Percentiles rank a stretch among this genome's conserved stretches.
These are phyloP conservation scores for Solioccasus polychromus DNA, from an alignment of 768 basidiomycete species.

Conservation along the genomic window DNA sequence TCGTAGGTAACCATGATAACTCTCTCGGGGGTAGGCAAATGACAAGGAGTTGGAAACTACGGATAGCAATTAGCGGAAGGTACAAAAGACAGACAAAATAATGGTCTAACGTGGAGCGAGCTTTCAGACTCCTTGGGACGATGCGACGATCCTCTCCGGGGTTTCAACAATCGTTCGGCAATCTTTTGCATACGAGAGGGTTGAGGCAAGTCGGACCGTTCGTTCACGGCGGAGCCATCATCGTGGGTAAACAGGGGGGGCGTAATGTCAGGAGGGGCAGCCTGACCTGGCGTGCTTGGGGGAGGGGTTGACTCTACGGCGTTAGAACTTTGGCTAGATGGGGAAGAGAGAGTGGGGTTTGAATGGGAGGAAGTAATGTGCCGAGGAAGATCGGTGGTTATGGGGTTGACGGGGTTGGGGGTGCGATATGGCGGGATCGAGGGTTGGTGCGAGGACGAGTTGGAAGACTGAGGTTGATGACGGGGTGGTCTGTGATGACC, in stretches of 20 bases:
- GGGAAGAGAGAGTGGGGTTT: constrained; percentile 64
- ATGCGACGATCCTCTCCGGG: constrained; percentile 30
- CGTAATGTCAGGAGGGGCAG: constrained; percentile 40
- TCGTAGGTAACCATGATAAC: constrained; percentile 71
- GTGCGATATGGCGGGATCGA: constrained; percentile 22
- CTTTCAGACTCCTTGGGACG: constrained; percentile 25
- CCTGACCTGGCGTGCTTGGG: constrained; percentile 60
- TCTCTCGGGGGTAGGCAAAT: constrained; percentile 30
- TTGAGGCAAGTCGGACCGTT: constrained; percentile 29
- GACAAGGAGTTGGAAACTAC: constrained; percentile 30
- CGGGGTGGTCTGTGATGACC: constrained; percentile 23
- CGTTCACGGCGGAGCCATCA: constrained; percentile 32
- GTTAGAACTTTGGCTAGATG: constrained; percentile 63
- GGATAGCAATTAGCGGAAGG: constrained; percentile 13
- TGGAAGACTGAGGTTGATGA: constrained; percentile 22
- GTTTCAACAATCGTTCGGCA: constrained; percentile 22
- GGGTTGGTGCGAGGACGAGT: constrained; percentile 24
- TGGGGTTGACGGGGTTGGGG: constrained; percentile 19
- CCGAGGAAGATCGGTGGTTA: constrained; percentile 38
- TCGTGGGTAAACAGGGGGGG: constrained; percentile 37
- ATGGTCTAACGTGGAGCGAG: constrained; percentile 23
- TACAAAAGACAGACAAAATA: constrained; percentile 2
- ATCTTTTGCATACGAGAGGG: constrained; percentile 34
- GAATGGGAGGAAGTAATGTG: constrained; percentile 37
- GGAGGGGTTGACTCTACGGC: constrained; percentile 69